Evolutionary conservation across 345 rosid genomes (phyloP).

Genomic region (Arabis hirsuta): DNA sequence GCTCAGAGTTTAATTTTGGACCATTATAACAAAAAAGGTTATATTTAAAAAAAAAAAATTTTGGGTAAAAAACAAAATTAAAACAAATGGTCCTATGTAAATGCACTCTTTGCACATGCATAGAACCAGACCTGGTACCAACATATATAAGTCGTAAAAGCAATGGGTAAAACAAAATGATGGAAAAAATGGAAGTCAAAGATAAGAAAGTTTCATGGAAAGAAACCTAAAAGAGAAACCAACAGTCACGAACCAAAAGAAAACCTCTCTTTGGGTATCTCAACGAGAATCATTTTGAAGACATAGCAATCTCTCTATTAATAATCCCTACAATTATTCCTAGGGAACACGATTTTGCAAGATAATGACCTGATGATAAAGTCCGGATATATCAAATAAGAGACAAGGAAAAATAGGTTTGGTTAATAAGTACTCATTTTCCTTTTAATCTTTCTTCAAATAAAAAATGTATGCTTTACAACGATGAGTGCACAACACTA

Average conservation of each 20-base stretch:
- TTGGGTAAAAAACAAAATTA: too few relatives aligned
- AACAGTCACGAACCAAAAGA: not conserved
- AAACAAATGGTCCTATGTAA: too few relatives aligned
- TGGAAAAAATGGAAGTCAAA: constrained; percentile 9
- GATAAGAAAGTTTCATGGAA: constrained; percentile 4
- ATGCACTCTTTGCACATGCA: too few relatives aligned
- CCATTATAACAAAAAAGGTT: too few relatives aligned
- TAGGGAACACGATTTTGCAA: not conserved
- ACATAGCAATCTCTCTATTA: constrained; percentile 11
- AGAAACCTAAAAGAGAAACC: not conserved
- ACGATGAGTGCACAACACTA: too few relatives aligned
- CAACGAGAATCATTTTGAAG: constrained; percentile 21
- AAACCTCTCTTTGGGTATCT: not conserved
- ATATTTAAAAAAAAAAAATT: too few relatives aligned
- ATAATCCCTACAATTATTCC: constrained; percentile 3
- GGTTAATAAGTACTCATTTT: not conserved
- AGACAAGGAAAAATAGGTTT: constrained; percentile 5
- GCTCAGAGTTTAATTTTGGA: too few relatives aligned
- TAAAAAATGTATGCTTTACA: constrained; percentile 4
- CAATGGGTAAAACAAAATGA: not conserved
- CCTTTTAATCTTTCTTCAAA: not conserved
- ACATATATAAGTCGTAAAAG: not conserved
- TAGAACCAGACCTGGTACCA: too few relatives aligned
- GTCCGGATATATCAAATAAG: not conserved
- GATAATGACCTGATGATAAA: constrained; percentile 3